Evolutionary conservation across 441 rosid species (phyloP), one percentile per base, ranked within the genome.

Genomic region (Pelargonium myrrhifolium): DNA sequence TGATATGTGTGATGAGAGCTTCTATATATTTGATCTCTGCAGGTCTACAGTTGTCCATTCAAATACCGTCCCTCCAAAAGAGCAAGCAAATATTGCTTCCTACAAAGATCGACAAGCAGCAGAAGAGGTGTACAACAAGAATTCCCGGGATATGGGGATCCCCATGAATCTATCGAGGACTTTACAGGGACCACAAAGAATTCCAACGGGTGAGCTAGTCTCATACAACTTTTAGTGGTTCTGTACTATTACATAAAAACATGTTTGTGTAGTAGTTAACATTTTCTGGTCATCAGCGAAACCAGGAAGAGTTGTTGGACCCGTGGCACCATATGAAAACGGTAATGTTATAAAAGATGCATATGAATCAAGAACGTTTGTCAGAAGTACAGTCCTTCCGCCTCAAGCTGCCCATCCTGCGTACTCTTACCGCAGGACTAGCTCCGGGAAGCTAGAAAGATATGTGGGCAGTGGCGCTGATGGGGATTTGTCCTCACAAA

Each of bases 11-110:
- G 18, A 8, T 53, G 9, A 53, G 59, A 53, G 59, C 20, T 3
- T 6, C 7, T 51, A 17, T 53, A 53, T 51, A 18, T 53, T 15
- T 20, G 10, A 28, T 51, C 2, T 43, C 73, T 80, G 76, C 86
- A 90, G 98, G 81, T 89, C 98, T 69, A 86, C 97, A 26, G 75
- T 89, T 71, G 84, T 93, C 64, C 94, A 86, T 77, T 84, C 98
- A 59, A 87, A 76, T 58, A 37, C 83, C 26, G 51, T 78, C 61
- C 81, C 77, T 55, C 73, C 80, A 40, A 85, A 77, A 70, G 89
- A 81, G 69, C 89, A 73, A 58, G 83, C 76, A 10, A 83, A 59
- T 53, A 21, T 73, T 28, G 64, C 67, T 26, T 74, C 74, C 69
- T 71, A 53, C 40, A 79, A 68, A 74, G 86, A 83, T 35, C 53